Evolutionary conservation across 2,329 filamentous ascomycete species (phyloP), one percentile per base, ranked within the genome.

Genomic region (Pezicula radicicola): DNA sequence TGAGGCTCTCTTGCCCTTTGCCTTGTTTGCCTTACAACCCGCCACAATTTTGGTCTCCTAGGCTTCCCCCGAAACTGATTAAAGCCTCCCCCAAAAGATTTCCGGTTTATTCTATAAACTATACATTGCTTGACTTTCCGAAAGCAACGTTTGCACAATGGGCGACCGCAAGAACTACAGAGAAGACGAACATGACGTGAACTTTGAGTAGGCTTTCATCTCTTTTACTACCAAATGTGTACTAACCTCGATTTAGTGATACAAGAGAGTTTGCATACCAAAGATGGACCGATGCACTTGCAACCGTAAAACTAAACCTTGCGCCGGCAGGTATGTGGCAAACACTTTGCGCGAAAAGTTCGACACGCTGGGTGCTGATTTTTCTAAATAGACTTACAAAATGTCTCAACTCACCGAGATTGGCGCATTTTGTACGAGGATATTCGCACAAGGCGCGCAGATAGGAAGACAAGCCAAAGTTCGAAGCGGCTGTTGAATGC

Each of bases 181-280:
- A 21, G 52, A 52, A 30, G 56, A 58, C 42, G 56, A 58, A 48
- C 30, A 56, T 27, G 51, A 54, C 37, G 46, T 58, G n/a, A 51
- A 58, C 42, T 58, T 58, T 36, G 48, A 36, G 56, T 56, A 51
- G 33, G 43, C 25, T 46, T 10, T 8, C 47, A 13, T 10, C 12
- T 13, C 13, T 21, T 40, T 12, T 25, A 25, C 25, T 25, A 21
- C 5, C 21, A 45, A 45, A 50, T 10, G 39, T 33, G 3, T 8
- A 13, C 46, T 39, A 40, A n/a, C 35, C 41, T 39, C 9, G 6
- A 46, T 36, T 16, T 10, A 59, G 56, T 54, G 56, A 59, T 35
- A 54, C 49, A 16, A 57, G 53, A 18, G 30, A 33, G 9, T 55
- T 55, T 42, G 52, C 49, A 3, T 52, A 47, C 35, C 35, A 48